Evolutionary conservation across 139 green algal species (phyloP).

Genomic region (Chlorella sorokiniana): DNA sequence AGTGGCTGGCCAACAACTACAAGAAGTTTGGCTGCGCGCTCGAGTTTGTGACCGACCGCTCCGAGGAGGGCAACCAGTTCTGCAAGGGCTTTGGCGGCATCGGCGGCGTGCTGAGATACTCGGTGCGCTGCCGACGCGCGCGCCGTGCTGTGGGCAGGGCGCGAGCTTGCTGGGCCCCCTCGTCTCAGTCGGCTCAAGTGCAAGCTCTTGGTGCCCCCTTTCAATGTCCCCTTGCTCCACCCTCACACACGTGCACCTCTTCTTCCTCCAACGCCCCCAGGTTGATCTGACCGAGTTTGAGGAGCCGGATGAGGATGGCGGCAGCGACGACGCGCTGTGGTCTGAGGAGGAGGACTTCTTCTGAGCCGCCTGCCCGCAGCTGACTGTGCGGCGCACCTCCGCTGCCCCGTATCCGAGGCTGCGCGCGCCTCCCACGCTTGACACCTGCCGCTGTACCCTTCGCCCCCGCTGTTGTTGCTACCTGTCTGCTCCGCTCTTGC

Average conservation of each 20-base stretch:
- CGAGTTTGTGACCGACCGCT: constrained; percentile 93
- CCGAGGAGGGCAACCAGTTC: constrained; percentile 96
- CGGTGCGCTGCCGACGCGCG: constrained; percentile 61
- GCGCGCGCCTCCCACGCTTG: neutral
- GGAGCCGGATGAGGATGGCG: constrained; percentile 50
- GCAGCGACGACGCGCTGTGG: constrained; percentile 56
- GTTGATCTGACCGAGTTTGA: constrained; percentile 67
- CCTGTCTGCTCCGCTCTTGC: neutral
- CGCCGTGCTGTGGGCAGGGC: no score
- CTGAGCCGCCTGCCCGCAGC: neutral
- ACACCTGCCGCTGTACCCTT: neutral
- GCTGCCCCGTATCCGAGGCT: neutral
- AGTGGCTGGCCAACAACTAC: constrained; percentile 99
- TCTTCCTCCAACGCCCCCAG: neutral
- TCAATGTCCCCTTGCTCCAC: no score
- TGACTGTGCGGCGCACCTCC: neutral
- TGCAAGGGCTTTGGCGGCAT: constrained; percentile 96
- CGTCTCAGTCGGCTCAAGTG: no score
- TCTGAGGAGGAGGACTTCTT: constrained; percentile 35
- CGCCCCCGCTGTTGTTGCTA: neutral
- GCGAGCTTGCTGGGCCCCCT: no score
- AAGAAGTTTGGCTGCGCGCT: constrained; percentile 98
- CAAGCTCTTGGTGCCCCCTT: no score
- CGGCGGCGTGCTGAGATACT: constrained; percentile 94
- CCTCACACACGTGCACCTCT: no score